These are phyloP conservation scores for Zygosaccharomyces kombuchaensis DNA, from an alignment of 805 yeast species.

Conservation along the genomic window DNA sequence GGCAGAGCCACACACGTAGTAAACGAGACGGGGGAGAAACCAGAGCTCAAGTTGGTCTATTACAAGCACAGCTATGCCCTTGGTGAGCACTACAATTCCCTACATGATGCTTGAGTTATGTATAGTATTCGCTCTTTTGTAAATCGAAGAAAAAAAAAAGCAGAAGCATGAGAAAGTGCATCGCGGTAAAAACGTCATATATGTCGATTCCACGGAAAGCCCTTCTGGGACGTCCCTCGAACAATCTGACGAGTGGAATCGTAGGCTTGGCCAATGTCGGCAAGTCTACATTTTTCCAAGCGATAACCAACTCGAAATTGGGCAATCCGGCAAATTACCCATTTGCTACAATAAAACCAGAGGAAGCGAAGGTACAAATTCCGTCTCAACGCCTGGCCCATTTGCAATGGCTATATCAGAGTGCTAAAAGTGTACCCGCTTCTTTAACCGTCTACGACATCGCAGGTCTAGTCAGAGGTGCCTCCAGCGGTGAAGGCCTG, in stretches of 20 bases:
- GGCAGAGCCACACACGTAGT: slow-evolving; percentile 65
- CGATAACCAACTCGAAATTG: slow-evolving; percentile 84
- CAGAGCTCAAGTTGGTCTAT: slow-evolving; percentile 66
- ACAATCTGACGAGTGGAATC: slow-evolving; percentile 73
- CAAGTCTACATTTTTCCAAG: slow-evolving; percentile 96
- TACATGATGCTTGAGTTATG: slow-evolving; percentile 40
- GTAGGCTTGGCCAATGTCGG: slow-evolving; percentile 96
- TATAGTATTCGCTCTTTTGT: background rate
- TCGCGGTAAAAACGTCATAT: background rate
- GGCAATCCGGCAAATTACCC: slow-evolving; percentile 99
- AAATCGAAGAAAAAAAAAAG: background rate
- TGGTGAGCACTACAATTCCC: slow-evolving; percentile 93
- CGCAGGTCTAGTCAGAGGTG: slow-evolving; percentile 80
- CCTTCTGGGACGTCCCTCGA: slow-evolving; percentile 75
- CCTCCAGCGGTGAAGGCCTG: slow-evolving; percentile 77
- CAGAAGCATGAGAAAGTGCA: background rate
- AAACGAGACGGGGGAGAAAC: slow-evolving; percentile 53
- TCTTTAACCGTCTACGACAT: slow-evolving; percentile 69
- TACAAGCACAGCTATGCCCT: slow-evolving; percentile 82
- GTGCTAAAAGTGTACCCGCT: slow-evolving; percentile 63
- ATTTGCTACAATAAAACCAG: slow-evolving; percentile 84
- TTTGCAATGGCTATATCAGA: slow-evolving; percentile 51
- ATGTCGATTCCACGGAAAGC: slow-evolving; percentile 47
- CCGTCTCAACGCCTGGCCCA: slow-evolving; percentile 59
- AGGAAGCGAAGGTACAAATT: slow-evolving; percentile 68